These are phyloP conservation scores for Pyrenochaeta sp. DNA, from an alignment of 2,329 filamentous ascomycete species.

Conservation along the genomic window DNA sequence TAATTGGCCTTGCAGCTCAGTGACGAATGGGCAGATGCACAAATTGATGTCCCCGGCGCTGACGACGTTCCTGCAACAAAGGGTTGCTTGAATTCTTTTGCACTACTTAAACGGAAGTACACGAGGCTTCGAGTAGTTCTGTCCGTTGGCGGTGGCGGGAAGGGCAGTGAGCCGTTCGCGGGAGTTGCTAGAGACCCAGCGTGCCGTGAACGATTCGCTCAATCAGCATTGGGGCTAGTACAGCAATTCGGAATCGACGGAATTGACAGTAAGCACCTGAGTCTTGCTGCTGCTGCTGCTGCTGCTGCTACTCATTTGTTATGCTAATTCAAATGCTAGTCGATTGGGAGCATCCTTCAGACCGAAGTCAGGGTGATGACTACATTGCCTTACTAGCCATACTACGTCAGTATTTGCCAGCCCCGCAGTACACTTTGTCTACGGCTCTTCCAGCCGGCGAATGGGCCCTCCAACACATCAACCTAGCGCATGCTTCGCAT, in stretches of 20 bases:
- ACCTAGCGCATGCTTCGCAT: constrained; percentile 68
- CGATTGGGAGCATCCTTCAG: constrained; percentile 80
- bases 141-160: constrained; percentile 78
- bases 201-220: constrained; percentile 73
- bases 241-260: constrained; percentile 76
- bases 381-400: constrained; percentile 74
- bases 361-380: constrained; percentile 71
- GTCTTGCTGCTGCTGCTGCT: no score
- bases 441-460: constrained; percentile 75
- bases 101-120: constrained; percentile 75
- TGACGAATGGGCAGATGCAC: constrained; percentile 79
- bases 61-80: constrained; percentile 44
- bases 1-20: constrained; percentile 65
- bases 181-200: constrained; percentile 69
- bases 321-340: constrained; percentile 60
- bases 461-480: constrained; percentile 73
- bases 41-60: constrained; percentile 74
- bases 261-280: constrained; percentile 71
- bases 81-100: constrained; percentile 74
- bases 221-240: constrained; percentile 71
- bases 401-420: constrained; percentile 72
- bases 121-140: constrained; percentile 77
- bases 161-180: constrained; percentile 73
- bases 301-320: neutral
- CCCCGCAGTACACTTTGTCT: constrained; percentile 73